phyloP scores from a whole-genome alignment of 2,329 filamentous ascomycete genomes.

The Penicillium sumatraense region DNA sequence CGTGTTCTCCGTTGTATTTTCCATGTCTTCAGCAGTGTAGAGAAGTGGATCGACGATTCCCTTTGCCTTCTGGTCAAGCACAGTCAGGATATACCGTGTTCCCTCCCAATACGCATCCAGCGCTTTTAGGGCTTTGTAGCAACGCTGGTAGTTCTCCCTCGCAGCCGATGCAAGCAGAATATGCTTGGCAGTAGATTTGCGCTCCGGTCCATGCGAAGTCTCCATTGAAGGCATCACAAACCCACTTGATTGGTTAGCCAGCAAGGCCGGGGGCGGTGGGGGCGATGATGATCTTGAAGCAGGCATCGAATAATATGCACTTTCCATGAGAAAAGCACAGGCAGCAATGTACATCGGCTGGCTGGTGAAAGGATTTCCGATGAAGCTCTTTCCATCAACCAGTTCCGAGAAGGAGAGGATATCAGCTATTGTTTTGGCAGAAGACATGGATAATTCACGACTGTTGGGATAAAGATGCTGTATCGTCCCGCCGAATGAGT shows the following conservation, averaged over 20 bases:
- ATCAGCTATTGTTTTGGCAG: conserved; percentile 88
- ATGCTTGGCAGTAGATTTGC: conserved; percentile 62
- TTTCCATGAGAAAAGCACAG: conserved; percentile 86
- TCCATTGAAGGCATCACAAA: conserved; percentile 42
- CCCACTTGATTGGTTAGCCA: conserved; percentile 38
- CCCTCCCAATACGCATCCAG: conserved; percentile 87
- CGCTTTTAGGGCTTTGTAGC: conserved; percentile 80
- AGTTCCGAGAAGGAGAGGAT: conserved; percentile 85
- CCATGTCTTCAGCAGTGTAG: conserved; percentile 75
- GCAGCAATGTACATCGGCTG: conserved; percentile 92
- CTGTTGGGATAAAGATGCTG: conserved; percentile 79
- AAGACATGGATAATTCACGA: conserved; percentile 81
- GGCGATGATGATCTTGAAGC: conserved; percentile 63
- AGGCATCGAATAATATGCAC: conserved; percentile 69
- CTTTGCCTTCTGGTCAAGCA: conserved; percentile 84
- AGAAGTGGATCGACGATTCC: conserved; percentile 77
- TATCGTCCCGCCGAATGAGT: conserved; percentile 72
- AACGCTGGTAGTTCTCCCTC: conserved; percentile 84
- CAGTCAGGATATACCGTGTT: conserved; percentile 83
- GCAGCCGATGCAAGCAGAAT: conserved; percentile 78
- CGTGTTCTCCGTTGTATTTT: conserved; percentile 65
- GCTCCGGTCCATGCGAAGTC: conserved; percentile 28
- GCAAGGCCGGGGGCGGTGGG: conserved; percentile 46
- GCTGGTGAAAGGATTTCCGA: conserved; percentile 86
- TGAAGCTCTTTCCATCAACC: conserved; percentile 82